These are phyloP conservation scores for Sherardia arvensis DNA, from an alignment of 257 asterid genomes.

Conservation along the genomic window DNA sequence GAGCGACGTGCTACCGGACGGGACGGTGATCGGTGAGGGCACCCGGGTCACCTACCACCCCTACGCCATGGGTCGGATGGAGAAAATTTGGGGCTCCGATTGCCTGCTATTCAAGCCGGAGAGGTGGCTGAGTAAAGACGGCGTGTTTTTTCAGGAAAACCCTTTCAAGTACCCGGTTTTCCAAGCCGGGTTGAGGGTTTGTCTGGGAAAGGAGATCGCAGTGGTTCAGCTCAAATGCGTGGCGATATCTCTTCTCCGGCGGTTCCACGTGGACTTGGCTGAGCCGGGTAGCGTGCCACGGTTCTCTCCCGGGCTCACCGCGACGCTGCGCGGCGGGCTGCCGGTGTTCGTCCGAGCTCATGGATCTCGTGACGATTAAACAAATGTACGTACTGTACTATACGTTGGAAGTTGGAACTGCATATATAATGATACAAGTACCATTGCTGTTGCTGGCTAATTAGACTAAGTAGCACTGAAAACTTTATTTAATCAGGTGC, in stretches of 20 bases:
- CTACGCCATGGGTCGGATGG: slow-evolving; percentile 45
- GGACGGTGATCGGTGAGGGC: slow-evolving; percentile 26
- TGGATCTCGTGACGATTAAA: not conserved
- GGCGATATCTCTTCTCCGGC: slow-evolving; percentile 35
- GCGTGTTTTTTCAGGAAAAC: slow-evolving; percentile 29
- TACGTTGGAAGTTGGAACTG: not conserved
- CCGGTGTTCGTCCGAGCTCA: slow-evolving; percentile 22
- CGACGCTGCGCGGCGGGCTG: slow-evolving; percentile 58
- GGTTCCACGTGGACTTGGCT: slow-evolving; percentile 34
- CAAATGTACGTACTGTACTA: not conserved
- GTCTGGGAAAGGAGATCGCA: slow-evolving; percentile 42
- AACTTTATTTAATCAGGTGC: not conserved
- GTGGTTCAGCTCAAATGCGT: slow-evolving; percentile 48
- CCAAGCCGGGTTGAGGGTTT: slow-evolving; percentile 38
- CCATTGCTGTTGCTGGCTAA: not conserved
- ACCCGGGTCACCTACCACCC: slow-evolving; percentile 41
- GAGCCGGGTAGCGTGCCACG: slow-evolving; percentile 18
- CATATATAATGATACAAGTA: not conserved
- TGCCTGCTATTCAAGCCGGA: slow-evolving; percentile 33
- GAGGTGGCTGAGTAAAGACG: slow-evolving; percentile 32
- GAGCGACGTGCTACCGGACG: slow-evolving; percentile 30
- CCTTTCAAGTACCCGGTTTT: slow-evolving; percentile 40
- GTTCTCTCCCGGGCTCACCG: slow-evolving; percentile 76
- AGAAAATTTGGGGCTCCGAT: slow-evolving; percentile 33
- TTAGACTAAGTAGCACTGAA: not conserved